These are phyloP conservation scores for Lasiosphaeriaceae sp. DNA, from an alignment of 495 filamentous ascomycete species.

Conservation along the genomic window DNA sequence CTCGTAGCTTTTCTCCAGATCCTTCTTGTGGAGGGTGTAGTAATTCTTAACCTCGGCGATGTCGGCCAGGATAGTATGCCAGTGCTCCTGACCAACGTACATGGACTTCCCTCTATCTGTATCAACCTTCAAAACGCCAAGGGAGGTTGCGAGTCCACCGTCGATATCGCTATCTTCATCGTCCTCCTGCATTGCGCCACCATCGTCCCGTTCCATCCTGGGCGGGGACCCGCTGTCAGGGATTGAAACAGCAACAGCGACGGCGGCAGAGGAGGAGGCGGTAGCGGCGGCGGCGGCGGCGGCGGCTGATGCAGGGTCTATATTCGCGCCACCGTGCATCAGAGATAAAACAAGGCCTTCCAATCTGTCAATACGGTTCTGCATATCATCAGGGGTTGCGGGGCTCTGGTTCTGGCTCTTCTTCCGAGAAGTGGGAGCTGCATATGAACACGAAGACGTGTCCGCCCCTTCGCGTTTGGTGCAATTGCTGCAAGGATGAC, in stretches of 20 bases:
- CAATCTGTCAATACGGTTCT: constrained; percentile 94
- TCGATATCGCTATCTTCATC: constrained; percentile 80
- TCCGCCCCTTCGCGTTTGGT: constrained; percentile 72
- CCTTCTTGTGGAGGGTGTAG: constrained; percentile 59
- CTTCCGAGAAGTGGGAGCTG: constrained; percentile 69
- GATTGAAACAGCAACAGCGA: constrained; percentile 60
- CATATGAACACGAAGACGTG: constrained; percentile 83
- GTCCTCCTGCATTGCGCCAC: constrained; percentile 48
- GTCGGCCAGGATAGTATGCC: constrained; percentile 83
- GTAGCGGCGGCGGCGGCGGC: constrained; percentile 50
- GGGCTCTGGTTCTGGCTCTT: constrained; percentile 65
- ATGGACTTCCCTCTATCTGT: constrained; percentile 73
- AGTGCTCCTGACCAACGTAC: constrained; percentile 87
- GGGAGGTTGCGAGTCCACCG: constrained; percentile 69
- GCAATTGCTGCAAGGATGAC: constrained; percentile 92
- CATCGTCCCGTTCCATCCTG: constrained; percentile 49
- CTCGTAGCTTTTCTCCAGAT: constrained; percentile 53
- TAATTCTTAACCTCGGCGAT: constrained; percentile 93
- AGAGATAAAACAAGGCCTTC: constrained; percentile 92
- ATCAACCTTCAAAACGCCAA: constrained; percentile 85
- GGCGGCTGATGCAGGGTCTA: constrained; percentile 32
- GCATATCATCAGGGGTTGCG: constrained; percentile 89
- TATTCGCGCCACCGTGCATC: constrained; percentile 80
- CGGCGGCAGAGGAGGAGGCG: constrained; percentile 56
- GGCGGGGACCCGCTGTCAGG: constrained; percentile 60